Evolutionary conservation across 345 rosid genomes (phyloP).

Genomic region (Linum trigynum): DNA sequence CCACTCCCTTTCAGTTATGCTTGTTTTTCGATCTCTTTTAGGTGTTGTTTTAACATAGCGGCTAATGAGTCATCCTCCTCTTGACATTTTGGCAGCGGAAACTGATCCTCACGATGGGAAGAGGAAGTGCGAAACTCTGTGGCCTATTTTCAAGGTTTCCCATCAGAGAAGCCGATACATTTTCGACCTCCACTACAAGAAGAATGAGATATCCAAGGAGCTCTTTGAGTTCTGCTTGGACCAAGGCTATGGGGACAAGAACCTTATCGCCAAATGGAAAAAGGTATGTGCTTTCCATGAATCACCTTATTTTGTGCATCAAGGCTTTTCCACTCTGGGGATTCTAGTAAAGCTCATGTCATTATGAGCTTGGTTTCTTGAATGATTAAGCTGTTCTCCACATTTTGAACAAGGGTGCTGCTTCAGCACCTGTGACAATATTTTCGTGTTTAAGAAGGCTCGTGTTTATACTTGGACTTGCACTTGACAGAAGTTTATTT

Average conservation of each 20-base stretch:
- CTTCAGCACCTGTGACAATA: no score
- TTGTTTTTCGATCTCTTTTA: neutral
- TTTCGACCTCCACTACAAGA: conserved; percentile 54
- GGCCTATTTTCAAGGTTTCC: conserved; percentile 74
- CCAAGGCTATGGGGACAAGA: conserved; percentile 56
- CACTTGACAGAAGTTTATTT: neutral
- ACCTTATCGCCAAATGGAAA: conserved; percentile 66
- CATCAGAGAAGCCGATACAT: conserved; percentile 70
- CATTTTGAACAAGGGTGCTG: no score
- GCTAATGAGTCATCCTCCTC: no score
- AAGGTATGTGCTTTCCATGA: conserved; percentile 22
- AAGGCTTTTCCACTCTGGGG: neutral
- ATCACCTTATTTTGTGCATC: neutral
- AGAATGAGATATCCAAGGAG: conserved; percentile 65
- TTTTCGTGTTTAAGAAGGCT: no score
- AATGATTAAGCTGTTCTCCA: no score
- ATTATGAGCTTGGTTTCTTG: no score
- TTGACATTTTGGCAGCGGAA: conserved; percentile 42
- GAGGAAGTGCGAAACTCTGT: conserved; percentile 66
- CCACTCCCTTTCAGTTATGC: no score
- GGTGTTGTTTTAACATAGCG: neutral
- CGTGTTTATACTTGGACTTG: no score
- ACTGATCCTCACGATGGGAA: conserved; percentile 71
- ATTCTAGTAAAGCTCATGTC: no score
- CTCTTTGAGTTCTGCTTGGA: conserved; percentile 71